Evolutionary conservation across 2,329 filamentous ascomycete species (phyloP).

Genomic region (Fusarium hainanense): DNA sequence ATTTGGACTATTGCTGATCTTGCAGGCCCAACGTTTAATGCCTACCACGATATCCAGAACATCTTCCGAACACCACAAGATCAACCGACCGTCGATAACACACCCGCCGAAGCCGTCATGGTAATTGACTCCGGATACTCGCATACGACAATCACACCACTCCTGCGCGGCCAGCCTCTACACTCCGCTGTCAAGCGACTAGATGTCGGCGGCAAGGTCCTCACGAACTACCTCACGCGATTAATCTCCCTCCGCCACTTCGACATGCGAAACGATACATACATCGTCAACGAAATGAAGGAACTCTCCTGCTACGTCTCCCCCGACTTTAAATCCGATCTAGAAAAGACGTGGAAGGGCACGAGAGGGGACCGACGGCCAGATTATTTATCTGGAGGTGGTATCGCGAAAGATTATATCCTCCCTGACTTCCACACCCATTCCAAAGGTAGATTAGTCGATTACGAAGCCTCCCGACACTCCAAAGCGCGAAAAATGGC

Average conservation of each 20-base stretch:
- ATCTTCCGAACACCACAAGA: constrained; percentile 72
- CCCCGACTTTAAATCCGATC: constrained; percentile 77
- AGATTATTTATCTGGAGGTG: constrained; percentile 61
- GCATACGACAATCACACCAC: constrained; percentile 88
- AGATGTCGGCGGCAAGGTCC: constrained; percentile 89
- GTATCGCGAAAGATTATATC: constrained; percentile 89
- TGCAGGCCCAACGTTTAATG: constrained; percentile 78
- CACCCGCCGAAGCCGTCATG: constrained; percentile 83
- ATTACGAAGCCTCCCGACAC: constrained; percentile 77
- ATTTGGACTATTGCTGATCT: constrained; percentile 2
- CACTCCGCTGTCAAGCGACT: constrained; percentile 85
- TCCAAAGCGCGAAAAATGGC: constrained; percentile 62
- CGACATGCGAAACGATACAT: constrained; percentile 93
- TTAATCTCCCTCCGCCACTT: constrained; percentile 91
- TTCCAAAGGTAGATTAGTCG: constrained; percentile 74
- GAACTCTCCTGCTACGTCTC: constrained; percentile 88
- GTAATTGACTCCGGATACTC: constrained; percentile 94
- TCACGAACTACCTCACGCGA: constrained; percentile 93
- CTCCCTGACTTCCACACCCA: constrained; percentile 79
- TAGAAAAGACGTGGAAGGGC: constrained; percentile 88
- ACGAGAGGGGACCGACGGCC: constrained; percentile 68
- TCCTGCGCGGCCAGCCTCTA: constrained; percentile 82
- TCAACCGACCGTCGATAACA: constrained; percentile 52
- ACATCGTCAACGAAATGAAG: constrained; percentile 96
- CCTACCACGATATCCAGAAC: constrained; percentile 80